Evolutionary conservation across 2,329 filamentous ascomycete genomes (phyloP), one percentile per base, ranked within the genome.

Genomic region (Monosporascus sp.): DNA sequence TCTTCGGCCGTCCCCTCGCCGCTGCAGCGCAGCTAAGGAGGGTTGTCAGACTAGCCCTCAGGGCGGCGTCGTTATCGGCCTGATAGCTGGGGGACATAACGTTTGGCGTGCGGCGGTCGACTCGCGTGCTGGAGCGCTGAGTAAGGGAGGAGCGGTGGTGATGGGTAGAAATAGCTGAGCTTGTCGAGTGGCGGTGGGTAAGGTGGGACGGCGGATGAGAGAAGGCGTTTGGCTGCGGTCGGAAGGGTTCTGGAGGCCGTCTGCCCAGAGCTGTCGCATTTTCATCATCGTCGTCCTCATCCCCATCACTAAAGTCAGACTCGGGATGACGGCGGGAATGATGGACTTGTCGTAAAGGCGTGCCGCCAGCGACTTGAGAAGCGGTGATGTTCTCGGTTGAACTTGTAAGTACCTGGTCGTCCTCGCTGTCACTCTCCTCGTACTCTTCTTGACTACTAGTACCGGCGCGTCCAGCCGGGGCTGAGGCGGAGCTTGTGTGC

Each of bases 11-110:
- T 4, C 88, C 88, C 44, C 94, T 83, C 1, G 93, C 94, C 0
- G 93, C 94, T 3, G 92, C 91, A 0, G 91, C 93, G 64, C 91
- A 96, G n/a, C 93, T 97, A 14, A 99, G 82, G 14, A 99, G 80
- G 0, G 94, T 97, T 1, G 91, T 96, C n/a, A 99, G 79, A 48
- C 91, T 96, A 20, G 94, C 91, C 36, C 94, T 86, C 11, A 99
- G 79, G 2, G 91, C 94, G 31, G 91, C 94, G 64, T 99, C 94
- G 63, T 97, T 92, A 63, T 97, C 91, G 48, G 90, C 86, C 61
- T 91, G 90, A 63, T 90, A 84, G 3, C 84, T 83, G 1, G 90
- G 87, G 0, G 87, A 86, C 66, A 90, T 82, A 68, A 88, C 83
- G 68, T 85, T 88, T 58, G 79, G 71, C 50, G 76, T 65, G 44